These are phyloP conservation scores for Rhizoctonia solani DNA, from an alignment of 1,284 basidiomycete species.

Conservation along the genomic window DNA sequence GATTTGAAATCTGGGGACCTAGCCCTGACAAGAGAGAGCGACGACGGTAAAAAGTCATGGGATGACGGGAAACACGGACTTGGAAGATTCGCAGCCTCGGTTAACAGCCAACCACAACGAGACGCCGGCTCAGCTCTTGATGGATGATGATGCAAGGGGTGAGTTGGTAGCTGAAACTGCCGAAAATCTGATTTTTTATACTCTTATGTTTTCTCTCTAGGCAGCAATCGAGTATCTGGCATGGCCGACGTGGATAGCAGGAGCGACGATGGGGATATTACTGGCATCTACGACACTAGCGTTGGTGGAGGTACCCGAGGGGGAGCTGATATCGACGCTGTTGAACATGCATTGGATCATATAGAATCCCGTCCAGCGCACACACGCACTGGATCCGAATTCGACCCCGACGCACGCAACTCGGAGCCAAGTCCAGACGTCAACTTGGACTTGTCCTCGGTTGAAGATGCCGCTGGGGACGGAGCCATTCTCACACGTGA, in stretches of 20 bases:
- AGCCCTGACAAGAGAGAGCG: no score
- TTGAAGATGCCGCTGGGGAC: slow-evolving; percentile 1
- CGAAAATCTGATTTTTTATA: neutral
- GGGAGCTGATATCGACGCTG: no score
- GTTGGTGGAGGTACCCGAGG: neutral
- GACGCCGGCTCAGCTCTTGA: slow-evolving; percentile 1
- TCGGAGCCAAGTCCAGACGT: slow-evolving; percentile 30
- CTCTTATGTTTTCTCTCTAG: neutral
- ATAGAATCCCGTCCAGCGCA: neutral
- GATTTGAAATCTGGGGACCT: no score
- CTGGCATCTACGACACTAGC: neutral
- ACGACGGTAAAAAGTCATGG: neutral
- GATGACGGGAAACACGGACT: slow-evolving; percentile 17
- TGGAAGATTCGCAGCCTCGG: slow-evolving; percentile 6
- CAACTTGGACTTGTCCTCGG: slow-evolving; percentile 18
- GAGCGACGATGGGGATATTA: neutral
- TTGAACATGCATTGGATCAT: neutral
- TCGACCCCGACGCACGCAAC: slow-evolving; percentile 2
- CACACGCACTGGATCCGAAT: neutral
- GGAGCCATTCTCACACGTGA: neutral
- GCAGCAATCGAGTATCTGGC: neutral
- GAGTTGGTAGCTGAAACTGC: neutral
- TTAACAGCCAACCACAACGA: slow-evolving; percentile 11
- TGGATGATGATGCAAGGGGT: slow-evolving; percentile 4
- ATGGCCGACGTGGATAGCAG: neutral